Evolutionary conservation across 1,139 yeast genomes (phyloP).

Genomic region (Scheffersomyces insectosa): DNA sequence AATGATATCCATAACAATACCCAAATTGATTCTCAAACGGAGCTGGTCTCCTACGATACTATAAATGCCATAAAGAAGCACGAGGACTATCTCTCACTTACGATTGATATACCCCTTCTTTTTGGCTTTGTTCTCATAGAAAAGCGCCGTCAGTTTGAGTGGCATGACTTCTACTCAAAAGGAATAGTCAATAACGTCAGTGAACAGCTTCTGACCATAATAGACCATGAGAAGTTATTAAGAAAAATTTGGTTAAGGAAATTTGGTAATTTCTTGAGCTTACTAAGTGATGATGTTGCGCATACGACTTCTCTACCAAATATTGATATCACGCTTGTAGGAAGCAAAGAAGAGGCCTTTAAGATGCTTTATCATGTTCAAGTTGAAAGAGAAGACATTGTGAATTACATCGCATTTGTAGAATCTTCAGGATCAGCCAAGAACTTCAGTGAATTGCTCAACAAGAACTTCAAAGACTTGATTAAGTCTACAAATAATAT

Average conservation of each 20-base stretch:
- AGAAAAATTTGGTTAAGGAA: conserved; percentile 66
- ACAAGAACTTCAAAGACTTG: conserved; percentile 49
- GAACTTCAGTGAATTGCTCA: conserved; percentile 42
- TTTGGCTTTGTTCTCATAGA: conserved; percentile 81
- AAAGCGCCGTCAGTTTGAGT: conserved; percentile 62
- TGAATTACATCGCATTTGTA: conserved; percentile 32
- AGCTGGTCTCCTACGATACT: conserved; percentile 20
- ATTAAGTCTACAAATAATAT: conserved; percentile 38
- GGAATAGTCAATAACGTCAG: conserved; percentile 52
- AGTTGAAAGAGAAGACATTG: conserved; percentile 44
- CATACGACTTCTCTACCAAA: conserved; percentile 30
- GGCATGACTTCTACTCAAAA: conserved; percentile 59
- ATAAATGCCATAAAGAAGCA: conserved; percentile 33
- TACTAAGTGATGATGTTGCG: conserved; percentile 28
- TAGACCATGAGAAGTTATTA: conserved; percentile 57
- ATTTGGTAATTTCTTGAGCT: conserved; percentile 49
- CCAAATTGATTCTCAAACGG: conserved; percentile 3
- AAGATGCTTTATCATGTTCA: conserved; percentile 23
- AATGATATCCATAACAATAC: conserved; percentile 11
- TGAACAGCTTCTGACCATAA: conserved; percentile 59
- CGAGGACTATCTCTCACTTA: conserved; percentile 51
- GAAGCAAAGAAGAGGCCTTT: conserved; percentile 21
- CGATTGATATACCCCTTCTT: conserved; percentile 75
- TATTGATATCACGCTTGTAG: conserved; percentile 43
- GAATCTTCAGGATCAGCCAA: conserved; percentile 21